Evolutionary conservation across 108 stramenopile genomes (phyloP).

Genomic region (Schizochytrium sp.): DNA sequence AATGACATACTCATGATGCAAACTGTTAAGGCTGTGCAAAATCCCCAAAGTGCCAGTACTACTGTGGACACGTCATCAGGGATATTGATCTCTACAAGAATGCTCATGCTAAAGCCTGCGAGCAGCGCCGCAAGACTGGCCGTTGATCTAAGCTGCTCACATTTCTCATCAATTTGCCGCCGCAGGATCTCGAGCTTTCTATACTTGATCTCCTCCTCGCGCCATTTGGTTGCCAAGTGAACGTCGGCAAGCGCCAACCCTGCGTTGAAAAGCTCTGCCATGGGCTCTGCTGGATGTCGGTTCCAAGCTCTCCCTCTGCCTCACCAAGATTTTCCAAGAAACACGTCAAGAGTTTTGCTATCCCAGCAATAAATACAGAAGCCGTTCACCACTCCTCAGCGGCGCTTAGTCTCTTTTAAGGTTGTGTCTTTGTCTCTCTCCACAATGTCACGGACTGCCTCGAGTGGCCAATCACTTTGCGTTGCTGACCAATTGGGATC

Average conservation of each 20-base stretch:
- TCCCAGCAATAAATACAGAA: too few species aligned
- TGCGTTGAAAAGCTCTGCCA: slow-evolving; percentile 58
- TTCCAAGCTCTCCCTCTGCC: too few species aligned
- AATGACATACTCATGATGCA: slow-evolving; percentile 52
- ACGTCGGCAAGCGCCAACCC: slow-evolving; percentile 50
- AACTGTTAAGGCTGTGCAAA: slow-evolving; percentile 28
- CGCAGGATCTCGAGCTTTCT: slow-evolving; percentile 60
- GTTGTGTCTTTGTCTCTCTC: too few species aligned
- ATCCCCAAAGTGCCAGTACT: not conserved
- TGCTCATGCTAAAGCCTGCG: slow-evolving; percentile 14
- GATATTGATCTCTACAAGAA: slow-evolving; percentile 19
- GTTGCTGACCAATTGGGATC: too few species aligned
- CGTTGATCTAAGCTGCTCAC: slow-evolving; percentile 47
- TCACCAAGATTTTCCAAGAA: too few species aligned
- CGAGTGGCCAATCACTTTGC: too few species aligned
- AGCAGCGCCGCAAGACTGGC: slow-evolving; percentile 51
- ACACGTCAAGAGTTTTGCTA: too few species aligned
- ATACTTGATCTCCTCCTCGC: slow-evolving; percentile 62
- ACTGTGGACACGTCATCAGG: slow-evolving; percentile 1
- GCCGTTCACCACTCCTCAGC: too few species aligned
- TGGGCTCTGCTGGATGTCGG: not conserved
- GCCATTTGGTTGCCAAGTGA: slow-evolving; percentile 42
- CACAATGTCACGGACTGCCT: too few species aligned
- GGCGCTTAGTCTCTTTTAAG: too few species aligned
- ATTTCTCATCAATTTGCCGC: slow-evolving; percentile 43